Base-by-base conservation (phyloP, 805 yeast genomes). In the Candida succiphila region DNA sequence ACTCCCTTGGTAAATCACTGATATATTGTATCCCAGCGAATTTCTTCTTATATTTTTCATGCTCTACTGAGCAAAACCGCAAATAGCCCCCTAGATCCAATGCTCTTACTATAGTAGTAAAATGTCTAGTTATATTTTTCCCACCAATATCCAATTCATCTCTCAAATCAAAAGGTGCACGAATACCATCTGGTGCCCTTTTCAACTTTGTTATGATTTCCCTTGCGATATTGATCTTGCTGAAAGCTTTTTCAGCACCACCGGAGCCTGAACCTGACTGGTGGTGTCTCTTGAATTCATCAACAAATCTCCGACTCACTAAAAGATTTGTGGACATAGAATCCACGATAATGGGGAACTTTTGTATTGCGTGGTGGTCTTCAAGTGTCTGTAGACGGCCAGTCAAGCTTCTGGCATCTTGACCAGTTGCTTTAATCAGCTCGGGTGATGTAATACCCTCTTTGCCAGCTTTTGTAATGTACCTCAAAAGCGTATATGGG, bases 361-460 rank as follows among this genome's bases (percentile, higher is more conserved):
- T 72, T 17, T 55, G 55, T 5, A 78, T 66, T 14, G 76, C 53
- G 16, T 71, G 72, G 25, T 62, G 49, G 7, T 63, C 69, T 37
- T 65, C 72, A 15, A 81, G 55, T 28, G 65, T 64, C 44, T 70
- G 74, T 33, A 79, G 58, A 43, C 92, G 63, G 1, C 74, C 62
- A 0, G 87, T 75, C 27, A 79, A 60, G 37, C 87, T 78, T 41
- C 89, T 64, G 14, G 78, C 71, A 45, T 81, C 92, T 52, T 81
- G 92, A 7, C 71, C 71, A 0, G 87, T 71, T 15, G 56, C 61
- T 27, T 59, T 56, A 2, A 77, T 69, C 37, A 81, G 58, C 18
- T 72, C 74, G 21, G 73, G 57, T 0, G 88, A 71, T 31, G 70
- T 63, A 13, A 80, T 70, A 8, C 92, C 92, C 1, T 52, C 44